Evolutionary conservation across 2,329 filamentous ascomycete species (phyloP).

Genomic region (Stagonosporopsis tanaceti): DNA sequence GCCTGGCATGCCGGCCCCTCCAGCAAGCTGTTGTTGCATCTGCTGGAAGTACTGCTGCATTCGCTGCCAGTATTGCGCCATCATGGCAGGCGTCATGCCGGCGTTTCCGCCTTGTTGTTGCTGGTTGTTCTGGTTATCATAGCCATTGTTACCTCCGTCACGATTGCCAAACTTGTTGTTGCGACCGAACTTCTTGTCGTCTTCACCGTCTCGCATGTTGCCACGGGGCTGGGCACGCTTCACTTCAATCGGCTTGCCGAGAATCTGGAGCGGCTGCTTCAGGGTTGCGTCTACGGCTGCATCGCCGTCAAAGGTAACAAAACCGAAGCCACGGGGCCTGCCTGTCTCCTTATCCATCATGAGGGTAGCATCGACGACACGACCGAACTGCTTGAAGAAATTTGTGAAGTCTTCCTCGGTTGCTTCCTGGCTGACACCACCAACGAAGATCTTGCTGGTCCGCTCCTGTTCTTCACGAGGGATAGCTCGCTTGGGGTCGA

Average conservation of each 20-base stretch:
- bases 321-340: slow-evolving; percentile 94
- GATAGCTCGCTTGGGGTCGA: slow-evolving; percentile 97
- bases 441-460: slow-evolving; percentile 98
- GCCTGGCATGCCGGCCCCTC: slow-evolving; percentile 37
- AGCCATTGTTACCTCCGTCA: slow-evolving; percentile 44
- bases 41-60: slow-evolving; percentile 98
- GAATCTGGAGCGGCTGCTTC: slow-evolving; percentile 83
- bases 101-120: slow-evolving; percentile 51
- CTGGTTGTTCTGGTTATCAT: slow-evolving; percentile 57
- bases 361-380: slow-evolving; percentile 94
- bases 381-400: slow-evolving; percentile 95
- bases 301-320: slow-evolving; percentile 97
- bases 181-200: slow-evolving; percentile 58
- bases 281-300: slow-evolving; percentile 92
- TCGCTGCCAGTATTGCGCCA: slow-evolving; percentile 97
- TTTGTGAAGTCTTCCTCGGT: slow-evolving; percentile 95
- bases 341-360: slow-evolving; percentile 99
- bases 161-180: slow-evolving; percentile 50
- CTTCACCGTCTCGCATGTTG: slow-evolving; percentile 91
- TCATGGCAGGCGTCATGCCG: slow-evolving; percentile 93
- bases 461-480: slow-evolving; percentile 97
- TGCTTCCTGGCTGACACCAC: slow-evolving; percentile 95
- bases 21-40: slow-evolving; percentile 90
- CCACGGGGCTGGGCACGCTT: slow-evolving; percentile 97
- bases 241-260: slow-evolving; percentile 95